These are phyloP conservation scores for Digitaria exilis DNA, from an alignment of 202 grass and related monocot genomes.

Conservation along the genomic window DNA sequence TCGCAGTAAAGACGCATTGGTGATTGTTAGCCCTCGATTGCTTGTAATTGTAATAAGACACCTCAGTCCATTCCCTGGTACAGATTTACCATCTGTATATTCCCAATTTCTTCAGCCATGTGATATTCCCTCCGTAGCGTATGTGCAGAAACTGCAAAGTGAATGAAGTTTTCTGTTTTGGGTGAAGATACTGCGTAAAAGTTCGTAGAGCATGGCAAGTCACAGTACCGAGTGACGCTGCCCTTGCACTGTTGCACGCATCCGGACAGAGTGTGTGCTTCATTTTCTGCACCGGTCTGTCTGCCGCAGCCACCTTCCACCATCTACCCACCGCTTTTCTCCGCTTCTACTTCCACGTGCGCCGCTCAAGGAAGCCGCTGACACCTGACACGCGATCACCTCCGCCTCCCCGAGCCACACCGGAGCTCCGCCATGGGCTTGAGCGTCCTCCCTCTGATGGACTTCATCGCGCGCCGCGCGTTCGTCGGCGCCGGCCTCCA, in stretches of 20 bases:
- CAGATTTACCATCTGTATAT: background rate
- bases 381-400: background rate
- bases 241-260: background rate
- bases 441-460: slow-evolving; percentile 35
- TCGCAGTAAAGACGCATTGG: background rate
- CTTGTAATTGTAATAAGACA: slow-evolving; percentile 36
- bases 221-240: background rate
- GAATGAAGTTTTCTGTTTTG: background rate
- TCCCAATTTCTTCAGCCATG: background rate
- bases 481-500: slow-evolving; percentile 42
- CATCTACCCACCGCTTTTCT: background rate
- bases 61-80: background rate
- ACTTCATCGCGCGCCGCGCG: slow-evolving; percentile 31
- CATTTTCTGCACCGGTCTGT: background rate
- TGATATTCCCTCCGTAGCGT: too few species aligned
- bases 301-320: background rate
- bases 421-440: background rate
- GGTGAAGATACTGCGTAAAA: background rate
- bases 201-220: too few species aligned
- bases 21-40: background rate
- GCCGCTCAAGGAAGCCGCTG: background rate
- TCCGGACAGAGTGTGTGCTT: background rate
- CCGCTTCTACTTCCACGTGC: background rate
- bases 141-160: background rate
- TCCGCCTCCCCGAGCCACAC: background rate